These are phyloP conservation scores for Protea cynaroides DNA, from an alignment of 164 flowering plant species.

Conservation along the genomic window DNA sequence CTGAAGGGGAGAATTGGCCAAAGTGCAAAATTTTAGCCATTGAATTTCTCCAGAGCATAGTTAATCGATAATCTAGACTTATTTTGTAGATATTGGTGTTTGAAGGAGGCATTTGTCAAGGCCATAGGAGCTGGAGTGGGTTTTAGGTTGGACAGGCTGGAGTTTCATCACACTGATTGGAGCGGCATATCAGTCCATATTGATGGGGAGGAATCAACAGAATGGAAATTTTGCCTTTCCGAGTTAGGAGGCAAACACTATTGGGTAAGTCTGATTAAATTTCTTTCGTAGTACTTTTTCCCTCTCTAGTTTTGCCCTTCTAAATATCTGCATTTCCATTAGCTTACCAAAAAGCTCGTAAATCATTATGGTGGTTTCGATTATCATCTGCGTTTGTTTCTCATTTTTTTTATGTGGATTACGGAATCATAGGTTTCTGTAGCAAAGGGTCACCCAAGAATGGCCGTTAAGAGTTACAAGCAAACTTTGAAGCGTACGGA, in stretches of 20 bases:
- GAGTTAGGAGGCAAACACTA: slow-evolving; percentile 47
- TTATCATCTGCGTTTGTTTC: neutral
- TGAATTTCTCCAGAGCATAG: neutral
- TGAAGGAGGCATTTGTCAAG: slow-evolving; percentile 86
- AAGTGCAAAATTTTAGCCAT: no score
- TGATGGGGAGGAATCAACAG: slow-evolving; percentile 34
- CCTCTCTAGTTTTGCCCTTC: neutral
- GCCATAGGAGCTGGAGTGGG: slow-evolving; percentile 72
- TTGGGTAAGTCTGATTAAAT: slow-evolving; percentile 29
- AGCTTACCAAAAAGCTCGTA: neutral
- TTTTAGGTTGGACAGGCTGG: slow-evolving; percentile 43
- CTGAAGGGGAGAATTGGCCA: no score
- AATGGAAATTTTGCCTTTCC: slow-evolving; percentile 68
- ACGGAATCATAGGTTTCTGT: slow-evolving; percentile 33
- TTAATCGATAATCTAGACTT: neutral
- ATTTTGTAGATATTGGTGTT: slow-evolving; percentile 70
- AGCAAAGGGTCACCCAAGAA: slow-evolving; percentile 49
- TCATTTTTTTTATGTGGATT: neutral
- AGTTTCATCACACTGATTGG: slow-evolving; percentile 68
- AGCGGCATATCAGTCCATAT: slow-evolving; percentile 41
- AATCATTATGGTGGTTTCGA: no score
- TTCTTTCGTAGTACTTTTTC: neutral
- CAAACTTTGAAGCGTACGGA: slow-evolving; percentile 25
- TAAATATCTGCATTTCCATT: neutral
- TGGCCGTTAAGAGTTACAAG: slow-evolving; percentile 37